These are phyloP conservation scores for Mortierella sp. DNA, from an alignment of 371 early-diverging fungal species.

Conservation along the genomic window DNA sequence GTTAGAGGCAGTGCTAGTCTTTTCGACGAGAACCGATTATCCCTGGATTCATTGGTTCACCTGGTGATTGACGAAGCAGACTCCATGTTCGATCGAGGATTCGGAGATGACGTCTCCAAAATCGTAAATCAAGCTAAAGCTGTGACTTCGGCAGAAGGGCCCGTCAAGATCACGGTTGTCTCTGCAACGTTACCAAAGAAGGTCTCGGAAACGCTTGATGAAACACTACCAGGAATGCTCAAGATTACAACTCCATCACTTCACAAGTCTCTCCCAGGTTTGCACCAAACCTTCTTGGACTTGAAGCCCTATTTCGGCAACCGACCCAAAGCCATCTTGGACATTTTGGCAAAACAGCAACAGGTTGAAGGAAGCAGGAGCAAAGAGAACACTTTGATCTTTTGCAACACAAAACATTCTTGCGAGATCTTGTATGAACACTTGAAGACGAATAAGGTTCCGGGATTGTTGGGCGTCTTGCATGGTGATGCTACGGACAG, in stretches of 20 bases:
- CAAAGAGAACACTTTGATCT: conserved; percentile 75
- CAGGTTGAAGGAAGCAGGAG: conserved; percentile 38
- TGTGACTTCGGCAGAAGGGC: conserved; percentile 14
- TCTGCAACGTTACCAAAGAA: conserved; percentile 92
- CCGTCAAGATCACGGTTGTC: conserved; percentile 68
- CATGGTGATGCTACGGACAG: conserved; percentile 68
- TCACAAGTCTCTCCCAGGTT: conserved; percentile 82
- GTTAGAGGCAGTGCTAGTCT: conserved; percentile 16
- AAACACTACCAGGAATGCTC: conserved; percentile 65
- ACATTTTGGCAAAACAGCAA: conserved; percentile 77
- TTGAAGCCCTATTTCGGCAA: conserved; percentile 72
- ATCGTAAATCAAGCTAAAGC: conserved; percentile 60
- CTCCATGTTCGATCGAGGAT: conserved; percentile 89
- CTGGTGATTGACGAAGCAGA: conserved; percentile 95
- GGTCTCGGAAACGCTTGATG: conserved; percentile 73
- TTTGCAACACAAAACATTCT: conserved; percentile 86
- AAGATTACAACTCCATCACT: conserved; percentile 87
- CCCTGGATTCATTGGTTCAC: conserved; percentile 68
- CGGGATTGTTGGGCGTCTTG: conserved; percentile 63
- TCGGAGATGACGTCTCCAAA: conserved; percentile 72
- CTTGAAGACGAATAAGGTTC: conserved; percentile 69
- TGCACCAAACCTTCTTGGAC: conserved; percentile 84
- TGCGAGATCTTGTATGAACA: conserved; percentile 73
- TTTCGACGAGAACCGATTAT: conserved; percentile 61
- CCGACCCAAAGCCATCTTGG: conserved; percentile 73